phyloP scores from a whole-genome alignment of 2,329 filamentous ascomycete genomes.

The Fusarium sp. region DNA sequence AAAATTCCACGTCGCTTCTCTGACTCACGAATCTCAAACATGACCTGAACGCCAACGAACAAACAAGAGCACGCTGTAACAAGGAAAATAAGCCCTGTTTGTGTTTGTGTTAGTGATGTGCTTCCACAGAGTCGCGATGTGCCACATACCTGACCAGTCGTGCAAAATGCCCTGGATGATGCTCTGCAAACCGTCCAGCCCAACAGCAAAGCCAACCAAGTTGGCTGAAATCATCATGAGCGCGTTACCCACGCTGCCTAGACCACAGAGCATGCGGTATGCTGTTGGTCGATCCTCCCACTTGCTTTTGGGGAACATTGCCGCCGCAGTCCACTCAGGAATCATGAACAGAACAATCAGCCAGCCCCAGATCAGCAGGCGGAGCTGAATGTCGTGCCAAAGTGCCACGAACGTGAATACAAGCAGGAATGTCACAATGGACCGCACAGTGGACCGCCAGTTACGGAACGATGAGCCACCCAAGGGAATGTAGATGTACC shows the following conservation, averaged over 20 bases:
- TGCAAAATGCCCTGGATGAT: conserved; percentile 79
- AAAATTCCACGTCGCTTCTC: conserved; percentile 85
- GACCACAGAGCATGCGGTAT: conserved; percentile 82
- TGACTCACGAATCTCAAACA: conserved; percentile 93
- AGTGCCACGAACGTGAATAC: conserved; percentile 97
- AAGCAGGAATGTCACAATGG: conserved; percentile 78
- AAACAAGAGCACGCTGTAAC: conserved; percentile 74
- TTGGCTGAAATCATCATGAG: conserved; percentile 98
- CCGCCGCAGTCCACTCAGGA: conserved; percentile 79
- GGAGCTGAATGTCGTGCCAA: conserved; percentile 96
- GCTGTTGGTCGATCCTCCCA: conserved; percentile 75
- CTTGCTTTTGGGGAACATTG: conserved; percentile 76
- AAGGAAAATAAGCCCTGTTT: conserved; percentile 75
- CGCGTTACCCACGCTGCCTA: conserved; percentile 84
- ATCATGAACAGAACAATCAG: conserved; percentile 92
- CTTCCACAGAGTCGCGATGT: neutral
- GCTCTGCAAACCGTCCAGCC: conserved; percentile 83
- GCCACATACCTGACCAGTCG: conserved; percentile 71
- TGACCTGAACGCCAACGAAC: conserved; percentile 88
- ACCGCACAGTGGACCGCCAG: conserved; percentile 60
- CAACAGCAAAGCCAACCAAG: conserved; percentile 92
- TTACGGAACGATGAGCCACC: conserved; percentile 71
- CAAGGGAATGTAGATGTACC: conserved; percentile 93
- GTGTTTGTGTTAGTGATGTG: conserved; percentile 36
- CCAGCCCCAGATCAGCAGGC: conserved; percentile 96